A percentile compares a stretch with the other conserved stretches of the same genome.
phyloP scores from a whole-genome alignment of 2,329 filamentous ascomycete species.

The Zymoseptoria passerinii region DNA sequence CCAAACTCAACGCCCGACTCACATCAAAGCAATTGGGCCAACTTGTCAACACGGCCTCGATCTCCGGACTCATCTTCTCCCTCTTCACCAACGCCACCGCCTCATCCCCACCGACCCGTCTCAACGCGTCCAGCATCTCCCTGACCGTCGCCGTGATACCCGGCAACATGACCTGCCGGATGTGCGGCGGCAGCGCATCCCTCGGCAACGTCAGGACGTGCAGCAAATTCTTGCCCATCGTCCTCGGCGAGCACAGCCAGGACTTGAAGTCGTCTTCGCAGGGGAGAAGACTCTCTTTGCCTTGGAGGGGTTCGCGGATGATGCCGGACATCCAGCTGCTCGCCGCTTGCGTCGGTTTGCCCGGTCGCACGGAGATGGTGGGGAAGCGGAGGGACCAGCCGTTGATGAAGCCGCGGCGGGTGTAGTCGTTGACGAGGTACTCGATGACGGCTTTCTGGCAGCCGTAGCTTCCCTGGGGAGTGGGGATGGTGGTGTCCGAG shows the following conservation, averaged over 20 bases:
- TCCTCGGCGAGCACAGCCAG: conserved; percentile 50
- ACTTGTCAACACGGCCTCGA: conserved; percentile 47
- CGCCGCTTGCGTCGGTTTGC: conserved; percentile 44
- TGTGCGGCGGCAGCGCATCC: conserved; percentile 42
- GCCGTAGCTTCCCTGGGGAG: conserved; percentile 43
- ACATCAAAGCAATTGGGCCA: conserved; percentile 51
- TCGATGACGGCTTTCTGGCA: conserved; percentile 47
- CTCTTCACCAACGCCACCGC: conserved; percentile 43
- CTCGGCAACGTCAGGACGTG: conserved; percentile 43
- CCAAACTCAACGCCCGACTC: conserved; percentile 47
- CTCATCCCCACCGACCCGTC: conserved; percentile 47
- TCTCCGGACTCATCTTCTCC: conserved; percentile 44
- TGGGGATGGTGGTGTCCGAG: conserved; percentile 40
- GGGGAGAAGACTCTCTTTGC: conserved; percentile 42
- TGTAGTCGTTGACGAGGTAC: conserved; percentile 45
- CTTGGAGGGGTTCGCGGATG: conserved; percentile 46
- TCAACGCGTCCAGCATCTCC: conserved; percentile 50
- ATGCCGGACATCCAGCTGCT: conserved; percentile 47
- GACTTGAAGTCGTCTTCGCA: conserved; percentile 45
- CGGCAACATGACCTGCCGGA: conserved; percentile 47
- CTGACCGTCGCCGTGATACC: conserved; percentile 47
- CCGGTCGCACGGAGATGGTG: conserved; percentile 45
- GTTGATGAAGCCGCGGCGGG: conserved; percentile 42
- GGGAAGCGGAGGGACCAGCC: conserved; percentile 39
- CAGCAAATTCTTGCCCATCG: conserved; percentile 47